Conservation (phyloP, 805 yeast species). For the Priceomyces carsonii region DNA sequence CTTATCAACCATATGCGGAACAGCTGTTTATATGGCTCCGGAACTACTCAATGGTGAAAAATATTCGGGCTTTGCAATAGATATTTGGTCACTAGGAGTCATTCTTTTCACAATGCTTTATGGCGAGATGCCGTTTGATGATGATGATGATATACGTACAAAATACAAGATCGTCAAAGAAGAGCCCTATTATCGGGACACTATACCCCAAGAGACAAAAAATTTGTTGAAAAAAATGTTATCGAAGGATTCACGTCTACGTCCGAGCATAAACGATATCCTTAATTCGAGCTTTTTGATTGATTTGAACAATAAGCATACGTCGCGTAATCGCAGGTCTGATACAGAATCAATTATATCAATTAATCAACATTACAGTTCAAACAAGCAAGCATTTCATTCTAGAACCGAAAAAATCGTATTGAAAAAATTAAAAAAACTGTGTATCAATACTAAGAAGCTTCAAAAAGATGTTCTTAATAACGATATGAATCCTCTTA, state of each 20-base stretch:
- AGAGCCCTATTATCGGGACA: slow-evolving; percentile 59
- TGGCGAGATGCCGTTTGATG: slow-evolving; percentile 91
- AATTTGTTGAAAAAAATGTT: slow-evolving; percentile 56
- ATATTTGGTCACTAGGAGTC: slow-evolving; percentile 91
- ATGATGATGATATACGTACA: slow-evolving; percentile 69
- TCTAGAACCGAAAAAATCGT: slow-evolving; percentile 63
- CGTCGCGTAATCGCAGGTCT: slow-evolving; percentile 15
- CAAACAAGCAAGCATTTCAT: slow-evolving; percentile 44
- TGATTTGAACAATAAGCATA: slow-evolving; percentile 29
- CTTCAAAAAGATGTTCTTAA: slow-evolving; percentile 58
- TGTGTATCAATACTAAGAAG: slow-evolving; percentile 64
- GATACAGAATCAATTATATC: slow-evolving; percentile 41
- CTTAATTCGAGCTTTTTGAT: slow-evolving; percentile 35
- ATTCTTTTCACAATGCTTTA: slow-evolving; percentile 80
- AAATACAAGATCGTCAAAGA: slow-evolving; percentile 59
- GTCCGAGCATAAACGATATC: slow-evolving; percentile 53
- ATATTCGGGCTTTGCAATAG: slow-evolving; percentile 79
- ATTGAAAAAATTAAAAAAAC: slow-evolving; percentile 56
- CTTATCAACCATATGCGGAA: slow-evolving; percentile 87
- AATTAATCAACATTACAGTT: slow-evolving; percentile 38
- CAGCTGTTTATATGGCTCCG: slow-evolving; percentile 96
- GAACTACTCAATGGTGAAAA: slow-evolving; percentile 70
- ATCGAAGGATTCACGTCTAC: slow-evolving; percentile 59
- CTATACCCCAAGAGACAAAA: slow-evolving; percentile 50
- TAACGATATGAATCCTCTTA: slow-evolving; percentile 66